These are phyloP conservation scores for Pythium sp. DNA, from an alignment of 352 stramenopile genomes.

Conservation along the genomic window DNA sequence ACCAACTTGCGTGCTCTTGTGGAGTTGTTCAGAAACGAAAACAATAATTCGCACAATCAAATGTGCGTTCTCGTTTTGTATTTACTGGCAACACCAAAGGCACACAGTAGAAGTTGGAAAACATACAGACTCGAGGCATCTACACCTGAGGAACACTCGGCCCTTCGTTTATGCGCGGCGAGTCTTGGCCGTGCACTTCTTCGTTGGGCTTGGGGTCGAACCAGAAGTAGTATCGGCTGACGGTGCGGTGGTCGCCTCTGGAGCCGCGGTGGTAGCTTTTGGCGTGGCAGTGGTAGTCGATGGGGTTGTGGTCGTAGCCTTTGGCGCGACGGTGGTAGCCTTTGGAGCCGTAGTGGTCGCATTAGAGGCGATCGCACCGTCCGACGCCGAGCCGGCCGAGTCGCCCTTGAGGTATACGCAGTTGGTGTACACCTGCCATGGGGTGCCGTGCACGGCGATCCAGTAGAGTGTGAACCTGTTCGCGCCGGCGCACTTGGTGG, in stretches of 20 bases:
- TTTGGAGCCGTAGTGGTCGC: not conserved
- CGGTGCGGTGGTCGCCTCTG: not conserved
- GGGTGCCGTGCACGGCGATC: slow-evolving; percentile 40
- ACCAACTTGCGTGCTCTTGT: no score
- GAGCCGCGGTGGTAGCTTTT: not conserved
- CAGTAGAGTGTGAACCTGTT: slow-evolving; percentile 52
- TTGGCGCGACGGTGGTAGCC: not conserved
- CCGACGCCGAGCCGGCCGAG: slow-evolving; percentile 16
- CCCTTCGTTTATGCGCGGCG: slow-evolving; percentile 4
- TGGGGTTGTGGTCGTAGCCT: slow-evolving; percentile 2
- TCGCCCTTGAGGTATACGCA: slow-evolving; percentile 41
- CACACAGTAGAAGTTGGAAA: not conserved
- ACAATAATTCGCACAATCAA: no score
- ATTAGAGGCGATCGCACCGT: slow-evolving; percentile 2
- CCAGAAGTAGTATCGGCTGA: no score
- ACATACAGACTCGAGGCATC: not conserved
- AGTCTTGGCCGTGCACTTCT: not conserved
- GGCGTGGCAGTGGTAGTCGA: not conserved
- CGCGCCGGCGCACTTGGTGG: slow-evolving; percentile 35
- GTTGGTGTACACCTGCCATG: slow-evolving; percentile 58
- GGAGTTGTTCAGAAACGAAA: no score
- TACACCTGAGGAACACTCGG: no score
- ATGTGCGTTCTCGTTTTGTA: no score
- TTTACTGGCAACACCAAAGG: no score
- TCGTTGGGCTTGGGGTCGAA: slow-evolving; percentile 11